A percentile compares a stretch with the other conserved stretches of the same genome.
phyloP scores from a whole-genome alignment of 1,139 yeast genomes.

The Sugiyamaella xylanicola region DNA sequence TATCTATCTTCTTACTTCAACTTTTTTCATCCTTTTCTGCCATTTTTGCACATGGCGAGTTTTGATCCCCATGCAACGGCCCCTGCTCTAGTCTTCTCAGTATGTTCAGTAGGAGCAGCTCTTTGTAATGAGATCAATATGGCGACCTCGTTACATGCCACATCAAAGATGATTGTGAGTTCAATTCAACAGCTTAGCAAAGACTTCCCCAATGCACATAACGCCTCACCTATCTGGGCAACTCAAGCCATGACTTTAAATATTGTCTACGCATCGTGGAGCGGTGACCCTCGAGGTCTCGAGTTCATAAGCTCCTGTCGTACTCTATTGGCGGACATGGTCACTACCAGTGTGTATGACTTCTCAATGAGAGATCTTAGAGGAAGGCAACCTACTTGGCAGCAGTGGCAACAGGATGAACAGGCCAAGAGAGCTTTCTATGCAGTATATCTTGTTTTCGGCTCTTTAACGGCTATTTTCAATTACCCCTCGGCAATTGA shows the following conservation, averaged over 20 bases:
- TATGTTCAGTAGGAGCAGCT: constrained; percentile 43
- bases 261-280: constrained; percentile 39
- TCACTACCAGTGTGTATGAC: constrained; percentile 27
- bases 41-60: constrained; percentile 42
- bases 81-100: constrained; percentile 40
- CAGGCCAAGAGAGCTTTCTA: constrained; percentile 39
- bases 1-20: constrained; percentile 41
- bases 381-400: constrained; percentile 28
- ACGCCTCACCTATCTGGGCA: constrained; percentile 36
- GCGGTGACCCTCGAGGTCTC: constrained; percentile 40
- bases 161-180: constrained; percentile 34
- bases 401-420: constrained; percentile 40
- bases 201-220: constrained; percentile 32
- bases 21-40: constrained; percentile 42
- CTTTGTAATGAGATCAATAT: constrained; percentile 37
- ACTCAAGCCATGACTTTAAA: constrained; percentile 39
- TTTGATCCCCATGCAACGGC: constrained; percentile 39
- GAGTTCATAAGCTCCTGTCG: constrained; percentile 37
- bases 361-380: constrained; percentile 15
- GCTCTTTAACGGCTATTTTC: constrained; percentile 38
- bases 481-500: constrained; percentile 37
- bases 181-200: constrained; percentile 31
- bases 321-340: constrained; percentile 32
- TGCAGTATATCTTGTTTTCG: constrained; percentile 38
- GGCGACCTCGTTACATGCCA: constrained; percentile 37